Conservation (phyloP, 208 protist species). For the Leishmania guyanensis region DNA sequence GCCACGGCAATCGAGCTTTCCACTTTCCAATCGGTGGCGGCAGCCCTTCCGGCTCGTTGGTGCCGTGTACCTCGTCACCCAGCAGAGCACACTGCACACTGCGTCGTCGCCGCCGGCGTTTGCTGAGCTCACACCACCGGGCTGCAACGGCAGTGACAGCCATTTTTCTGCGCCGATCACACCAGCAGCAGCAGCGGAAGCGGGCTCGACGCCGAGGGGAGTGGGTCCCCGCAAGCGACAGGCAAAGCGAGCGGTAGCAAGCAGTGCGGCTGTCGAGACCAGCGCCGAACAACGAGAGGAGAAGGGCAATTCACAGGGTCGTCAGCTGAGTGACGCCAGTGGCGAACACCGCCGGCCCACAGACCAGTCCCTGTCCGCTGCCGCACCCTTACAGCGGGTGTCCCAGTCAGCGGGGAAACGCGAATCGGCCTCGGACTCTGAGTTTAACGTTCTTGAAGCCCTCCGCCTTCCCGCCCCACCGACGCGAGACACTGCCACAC, state of each 20-base stretch:
- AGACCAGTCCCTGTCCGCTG: not conserved
- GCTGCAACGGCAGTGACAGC: not conserved
- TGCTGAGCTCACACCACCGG: not conserved
- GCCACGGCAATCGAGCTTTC: not conserved
- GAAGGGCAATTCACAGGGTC: too few species aligned
- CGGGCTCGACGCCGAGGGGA: not conserved
- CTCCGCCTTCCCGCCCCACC: constrained; percentile 1
- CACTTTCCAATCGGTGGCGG: not conserved
- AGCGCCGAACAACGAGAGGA: not conserved
- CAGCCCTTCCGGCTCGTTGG: not conserved
- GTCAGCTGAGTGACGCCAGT: not conserved
- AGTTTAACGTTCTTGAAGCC: not conserved
- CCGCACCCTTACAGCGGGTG: not conserved
- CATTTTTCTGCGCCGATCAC: not conserved
- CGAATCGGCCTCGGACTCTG: not conserved
- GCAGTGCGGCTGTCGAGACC: not conserved
- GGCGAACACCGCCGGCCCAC: not conserved
- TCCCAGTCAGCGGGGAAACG: not conserved
- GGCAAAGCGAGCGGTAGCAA: not conserved
- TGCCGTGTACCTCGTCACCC: not conserved
- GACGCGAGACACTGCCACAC: not conserved
- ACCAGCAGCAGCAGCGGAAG: not conserved
- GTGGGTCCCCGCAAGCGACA: not conserved
- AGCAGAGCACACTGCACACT: not conserved
- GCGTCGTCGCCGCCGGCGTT: not conserved